These are phyloP conservation scores for Cucumis sativus DNA, from an alignment of 306 rosid species.

Conservation along the genomic window Cucumber_9930_V3 NC_026655.2:5802501-5803000, in stretches of 20 bases:
- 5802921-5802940: background rate
- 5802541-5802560: constrained; percentile 85
- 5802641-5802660: constrained; percentile 99
- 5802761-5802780: constrained; percentile 67
- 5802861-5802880: no score
- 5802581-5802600: constrained; percentile 1
- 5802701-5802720: constrained; percentile 88
- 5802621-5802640: constrained; percentile 29
- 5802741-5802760: constrained; percentile 86
- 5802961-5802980: background rate
- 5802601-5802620: constrained; percentile 10
- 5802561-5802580: constrained; percentile 20
- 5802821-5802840: no score
- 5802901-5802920: background rate
- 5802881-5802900: no score
- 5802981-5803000: background rate
- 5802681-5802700: constrained; percentile 82
- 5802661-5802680: constrained; percentile 97
- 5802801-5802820: background rate
- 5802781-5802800: constrained; percentile 1
- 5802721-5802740: constrained; percentile 86
- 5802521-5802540: constrained; percentile 72
- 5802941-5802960: background rate
- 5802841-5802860: no score
- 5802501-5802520: constrained; percentile 58